Base-by-base conservation (phyloP, 768 basidiomycete genomes). In the Rhodocollybia butyracea region DNA sequence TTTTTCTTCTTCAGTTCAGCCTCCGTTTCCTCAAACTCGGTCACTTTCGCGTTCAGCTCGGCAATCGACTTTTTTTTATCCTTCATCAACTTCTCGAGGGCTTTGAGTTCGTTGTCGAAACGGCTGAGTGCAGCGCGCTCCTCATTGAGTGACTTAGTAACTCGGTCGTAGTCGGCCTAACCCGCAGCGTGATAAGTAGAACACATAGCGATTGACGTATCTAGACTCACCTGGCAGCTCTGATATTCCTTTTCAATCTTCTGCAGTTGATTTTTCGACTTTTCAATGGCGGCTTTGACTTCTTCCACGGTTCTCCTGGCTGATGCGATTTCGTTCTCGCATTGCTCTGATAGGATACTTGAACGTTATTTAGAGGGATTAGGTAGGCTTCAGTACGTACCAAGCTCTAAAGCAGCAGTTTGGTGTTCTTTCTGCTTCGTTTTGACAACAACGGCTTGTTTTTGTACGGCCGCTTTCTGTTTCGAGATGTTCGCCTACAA, bases 381-480 rank as follows among this genome's bases (percentile, higher is more conserved):
- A 24, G 31, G 24, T 41, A 17, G 21, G 3, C 48, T 32, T 40
- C 29, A 21, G 36, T 17, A 66, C 85, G 41, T 60, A 96, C 95
- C 89, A n/a, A 93, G 74, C 65, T 98, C 96, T 7, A 98, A 80
- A 29, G 78, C 78, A 1, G 87, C 88, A 0, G 93, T 92, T 64
- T 98, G 94, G 22, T 89, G 76, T 56, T 95, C 94, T 73, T 91
- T 94, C 65, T 97, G 94, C 60, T 87, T 81, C 8, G 83, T 83
- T 74, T 98, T 98, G 58, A 98, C 83, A 6, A 77, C 73, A 2
- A 88, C 85, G 2, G 87, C 78, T 66, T 94, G 86, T 70, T 91
- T 93, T 64, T 91, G 88, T 13, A 95, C 72, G 0, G 81, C 82
- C 5, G 82, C 76, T 72, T 95, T 97, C 70, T 92, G 88, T 65